These are phyloP conservation scores for Talaromyces sp. DNA, from an alignment of 2,329 filamentous ascomycete genomes.

Conservation along the genomic window DNA sequence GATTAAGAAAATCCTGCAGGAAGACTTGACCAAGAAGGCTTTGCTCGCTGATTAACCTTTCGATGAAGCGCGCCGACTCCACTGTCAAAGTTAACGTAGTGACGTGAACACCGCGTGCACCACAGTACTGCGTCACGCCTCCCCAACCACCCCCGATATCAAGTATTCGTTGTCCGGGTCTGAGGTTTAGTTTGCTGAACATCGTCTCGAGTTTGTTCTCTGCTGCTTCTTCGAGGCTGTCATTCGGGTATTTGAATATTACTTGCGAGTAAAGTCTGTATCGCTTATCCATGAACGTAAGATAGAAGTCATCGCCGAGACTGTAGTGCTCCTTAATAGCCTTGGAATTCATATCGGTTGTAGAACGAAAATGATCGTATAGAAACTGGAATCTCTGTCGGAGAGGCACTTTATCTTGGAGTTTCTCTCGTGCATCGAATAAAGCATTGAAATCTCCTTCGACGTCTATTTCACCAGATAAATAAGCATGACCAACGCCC, in stretches of 20 bases:
- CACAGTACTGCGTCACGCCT: conserved; percentile 20
- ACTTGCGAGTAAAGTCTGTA: conserved; percentile 11
- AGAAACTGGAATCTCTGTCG: conserved; percentile 19
- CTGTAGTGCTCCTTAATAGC: conserved; percentile 10
- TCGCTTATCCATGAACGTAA: conserved; percentile 9
- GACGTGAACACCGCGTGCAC: conserved; percentile 19
- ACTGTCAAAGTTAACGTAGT: conserved; percentile 11
- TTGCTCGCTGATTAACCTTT: conserved; percentile 3
- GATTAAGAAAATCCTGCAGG: conserved; percentile 9
- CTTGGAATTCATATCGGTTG: background rate
- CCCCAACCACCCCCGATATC: conserved; percentile 23
- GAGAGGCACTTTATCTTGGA: conserved; percentile 14
- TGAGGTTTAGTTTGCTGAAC: conserved; percentile 10
- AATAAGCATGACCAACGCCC: conserved; percentile 9
- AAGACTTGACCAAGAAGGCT: conserved; percentile 11
- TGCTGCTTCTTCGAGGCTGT: too few species aligned
- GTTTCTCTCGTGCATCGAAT: conserved; percentile 4
- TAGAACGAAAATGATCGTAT: conserved; percentile 10
- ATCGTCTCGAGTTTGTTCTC: conserved; percentile 5
- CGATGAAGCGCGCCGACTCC: conserved; percentile 8
- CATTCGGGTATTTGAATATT: conserved; percentile 2
- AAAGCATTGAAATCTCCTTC: conserved; percentile 9
- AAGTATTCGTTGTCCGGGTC: conserved; percentile 16
- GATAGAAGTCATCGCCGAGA: conserved; percentile 10
- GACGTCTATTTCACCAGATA: conserved; percentile 11